Base-by-base conservation (phyloP, 805 yeast species). In the Kodamaea nitidulidarum region DNA sequence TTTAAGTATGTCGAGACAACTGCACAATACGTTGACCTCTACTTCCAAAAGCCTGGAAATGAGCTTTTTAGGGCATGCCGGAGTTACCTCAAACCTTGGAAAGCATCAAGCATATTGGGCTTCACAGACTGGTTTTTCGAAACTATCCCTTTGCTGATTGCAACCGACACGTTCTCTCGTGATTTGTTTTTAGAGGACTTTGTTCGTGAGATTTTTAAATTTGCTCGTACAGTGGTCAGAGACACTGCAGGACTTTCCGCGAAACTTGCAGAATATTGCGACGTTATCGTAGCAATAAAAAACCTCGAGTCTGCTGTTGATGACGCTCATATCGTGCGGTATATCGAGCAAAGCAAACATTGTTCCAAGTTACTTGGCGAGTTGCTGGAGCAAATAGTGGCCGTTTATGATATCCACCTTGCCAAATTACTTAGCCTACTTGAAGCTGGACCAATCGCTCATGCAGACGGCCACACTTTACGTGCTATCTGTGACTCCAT, bases 1-100 rank as follows among this genome's bases (percentile, higher is more conserved):
- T 53, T 65, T 39, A 59, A 54, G 42, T 67, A 46, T 34, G 42
- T 63, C 21, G 71, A 67, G 46, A 58, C 57, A 24, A 64, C 74
- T 0, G 55, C 55, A 40, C 52, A 46, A 3, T 56, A 58, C 35
- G 45, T 56, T 3, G 38, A 43, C 1, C 40, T 42, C n/a, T 61
- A 50, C 38, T 65, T 65, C 36, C 37, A 46, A 3, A 35, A 36
- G 9, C 15, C 38, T 1, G 42, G 41, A 1, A 49, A 40, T 26
- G 56, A 49, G 2, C 38, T 60, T 11, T 24, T 35, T 5, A 40
- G 42, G 4, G 39, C 32, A 7, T 39, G 58, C 4, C 42, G 35
- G 24, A 43, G 36, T 9, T 38, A 40, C 8, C 46, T 58, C 3
- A 35, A 38, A 18, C 38, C 49, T 1, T 65, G 70, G 70, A 48